A percentile compares a stretch with the other conserved stretches of the same genome.
These are phyloP conservation scores for Aspergillus ustus DNA, from an alignment of 2,329 filamentous ascomycete species.

Conservation along the genomic window DNA sequence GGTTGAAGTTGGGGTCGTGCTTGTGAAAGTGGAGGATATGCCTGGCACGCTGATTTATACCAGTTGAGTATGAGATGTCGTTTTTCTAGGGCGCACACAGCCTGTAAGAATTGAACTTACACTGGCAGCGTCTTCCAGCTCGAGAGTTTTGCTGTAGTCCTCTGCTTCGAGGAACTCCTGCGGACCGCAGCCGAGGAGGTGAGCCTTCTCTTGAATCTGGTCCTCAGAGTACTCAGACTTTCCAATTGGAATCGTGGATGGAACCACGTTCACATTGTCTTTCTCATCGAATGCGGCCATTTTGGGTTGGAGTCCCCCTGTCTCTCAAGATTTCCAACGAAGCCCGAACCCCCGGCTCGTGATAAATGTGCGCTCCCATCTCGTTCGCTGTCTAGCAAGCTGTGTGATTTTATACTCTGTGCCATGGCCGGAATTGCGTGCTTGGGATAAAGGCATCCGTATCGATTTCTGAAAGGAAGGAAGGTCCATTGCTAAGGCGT, in stretches of 20 bases:
- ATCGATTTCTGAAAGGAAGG: no score
- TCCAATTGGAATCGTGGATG: no score
- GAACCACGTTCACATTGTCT: neutral
- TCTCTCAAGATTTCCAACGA: no score
- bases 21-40: constrained; percentile 12
- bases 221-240: neutral
- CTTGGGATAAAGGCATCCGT: no score
- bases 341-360: no score
- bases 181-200: neutral
- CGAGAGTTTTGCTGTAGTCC: neutral
- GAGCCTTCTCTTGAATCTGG: neutral
- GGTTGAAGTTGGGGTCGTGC: constrained; percentile 8
- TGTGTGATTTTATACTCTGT: no score
- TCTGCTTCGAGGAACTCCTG: neutral
- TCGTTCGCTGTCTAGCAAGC: no score
- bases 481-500: no score
- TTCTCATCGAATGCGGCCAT: constrained; percentile 1
- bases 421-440: no score
- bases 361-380: no score
- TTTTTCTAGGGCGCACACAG: no score
- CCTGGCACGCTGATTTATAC: neutral
- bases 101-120: neutral
- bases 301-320: no score
- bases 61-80: neutral
- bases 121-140: neutral